Evolutionary conservation across 179 eudicot genomes (phyloP).

Genomic region (Drosera spatulata): DNA sequence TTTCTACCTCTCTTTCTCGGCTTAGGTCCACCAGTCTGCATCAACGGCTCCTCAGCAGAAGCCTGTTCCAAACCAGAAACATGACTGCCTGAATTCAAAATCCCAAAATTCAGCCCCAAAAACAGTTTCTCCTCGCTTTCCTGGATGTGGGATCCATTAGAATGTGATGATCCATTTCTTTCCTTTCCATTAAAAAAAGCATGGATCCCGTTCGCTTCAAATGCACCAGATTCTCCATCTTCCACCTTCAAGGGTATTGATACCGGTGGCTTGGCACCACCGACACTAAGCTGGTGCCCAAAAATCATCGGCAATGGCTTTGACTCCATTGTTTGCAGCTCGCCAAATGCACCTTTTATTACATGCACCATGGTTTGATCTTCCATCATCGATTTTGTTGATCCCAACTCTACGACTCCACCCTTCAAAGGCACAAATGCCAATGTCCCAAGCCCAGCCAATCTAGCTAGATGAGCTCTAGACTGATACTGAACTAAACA

Average conservation of each 20-base stretch:
- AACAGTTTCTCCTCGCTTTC: constrained; percentile 41
- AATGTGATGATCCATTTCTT: constrained; percentile 41
- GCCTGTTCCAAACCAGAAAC: constrained; percentile 23
- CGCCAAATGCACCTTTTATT: constrained; percentile 41
- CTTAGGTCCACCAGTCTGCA: constrained; percentile 33
- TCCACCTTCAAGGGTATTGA: constrained; percentile 67
- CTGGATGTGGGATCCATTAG: constrained; percentile 38
- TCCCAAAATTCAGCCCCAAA: constrained; percentile 34
- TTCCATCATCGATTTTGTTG: constrained; percentile 45
- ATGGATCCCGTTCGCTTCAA: too few species aligned
- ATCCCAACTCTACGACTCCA: constrained; percentile 81
- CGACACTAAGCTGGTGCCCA: constrained; percentile 72
- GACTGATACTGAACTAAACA: constrained; percentile 63
- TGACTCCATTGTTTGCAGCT: constrained; percentile 26
- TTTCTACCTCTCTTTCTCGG: constrained; percentile 74
- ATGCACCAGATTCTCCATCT: constrained; percentile 23
- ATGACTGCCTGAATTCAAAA: constrained; percentile 18
- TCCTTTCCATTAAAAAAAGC: constrained; percentile 11
- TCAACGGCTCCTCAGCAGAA: constrained; percentile 21
- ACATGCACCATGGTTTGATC: constrained; percentile 40
- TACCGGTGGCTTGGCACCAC: constrained; percentile 40
- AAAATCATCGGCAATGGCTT: constrained; percentile 46
- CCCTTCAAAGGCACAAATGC: constrained; percentile 63
- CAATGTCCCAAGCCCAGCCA: constrained; percentile 40
- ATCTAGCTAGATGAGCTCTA: constrained; percentile 49